Evolutionary conservation across 257 asterid genomes (phyloP).

Genomic region (Marsdenia floribunda): DNA sequence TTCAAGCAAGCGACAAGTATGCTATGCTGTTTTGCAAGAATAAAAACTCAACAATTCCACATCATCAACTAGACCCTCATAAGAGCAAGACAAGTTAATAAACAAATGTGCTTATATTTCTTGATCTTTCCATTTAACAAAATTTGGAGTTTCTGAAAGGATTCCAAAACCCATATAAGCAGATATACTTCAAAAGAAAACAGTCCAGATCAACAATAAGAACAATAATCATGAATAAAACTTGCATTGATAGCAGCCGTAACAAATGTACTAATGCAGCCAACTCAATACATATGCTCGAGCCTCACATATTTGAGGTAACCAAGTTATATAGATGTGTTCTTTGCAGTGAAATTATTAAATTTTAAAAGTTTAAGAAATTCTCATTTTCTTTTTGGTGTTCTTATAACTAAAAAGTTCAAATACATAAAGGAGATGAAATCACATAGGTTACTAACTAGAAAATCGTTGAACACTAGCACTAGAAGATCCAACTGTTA

Average conservation of each 20-base stretch:
- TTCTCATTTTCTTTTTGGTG: too few species aligned
- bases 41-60: neutral
- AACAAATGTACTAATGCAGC: too few species aligned
- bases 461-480: too few species aligned
- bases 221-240: too few species aligned
- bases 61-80: neutral
- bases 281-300: too few species aligned
- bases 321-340: neutral
- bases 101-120: neutral
- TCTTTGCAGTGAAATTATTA: neutral
- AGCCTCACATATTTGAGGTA: neutral
- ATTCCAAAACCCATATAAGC: neutral
- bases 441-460: too few species aligned
- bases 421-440: too few species aligned
- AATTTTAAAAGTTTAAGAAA: too few species aligned
- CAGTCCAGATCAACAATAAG: neutral
- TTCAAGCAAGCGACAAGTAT: neutral
- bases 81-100: neutral
- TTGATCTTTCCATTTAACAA: neutral
- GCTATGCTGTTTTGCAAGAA: neutral
- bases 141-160: neutral
- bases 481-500: too few species aligned
- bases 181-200: neutral
- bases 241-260: too few species aligned
- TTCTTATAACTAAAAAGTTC: too few species aligned